These are phyloP conservation scores for Ophiocordyceps sinensis DNA, from an alignment of 2,329 filamentous ascomycete genomes.

Conservation along the genomic window DNA sequence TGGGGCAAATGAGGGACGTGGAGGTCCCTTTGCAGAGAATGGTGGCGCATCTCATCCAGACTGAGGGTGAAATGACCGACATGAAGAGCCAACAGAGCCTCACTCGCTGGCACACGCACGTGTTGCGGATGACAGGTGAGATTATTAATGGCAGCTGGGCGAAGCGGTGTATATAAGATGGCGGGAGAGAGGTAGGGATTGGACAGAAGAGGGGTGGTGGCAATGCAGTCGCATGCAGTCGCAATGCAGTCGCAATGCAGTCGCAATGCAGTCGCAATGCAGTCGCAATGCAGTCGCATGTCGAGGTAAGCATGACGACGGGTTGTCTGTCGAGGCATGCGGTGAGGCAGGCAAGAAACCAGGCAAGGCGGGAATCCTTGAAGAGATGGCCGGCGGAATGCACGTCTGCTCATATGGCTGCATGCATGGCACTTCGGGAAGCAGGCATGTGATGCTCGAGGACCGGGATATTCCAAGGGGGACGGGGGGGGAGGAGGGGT, in stretches of 20 bases:
- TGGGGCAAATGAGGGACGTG: not conserved
- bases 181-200: slow-evolving; percentile 1
- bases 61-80: not conserved
- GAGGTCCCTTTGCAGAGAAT: not conserved
- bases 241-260: too few species aligned
- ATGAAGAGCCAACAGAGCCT: not conserved
- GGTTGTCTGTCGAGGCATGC: not conserved
- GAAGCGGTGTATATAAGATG: not conserved
- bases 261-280: too few species aligned
- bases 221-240: too few species aligned
- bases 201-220: not conserved
- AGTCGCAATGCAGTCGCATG: not conserved
- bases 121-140: not conserved
- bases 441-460: slow-evolving; percentile 8
- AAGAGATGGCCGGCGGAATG: slow-evolving; percentile 1
- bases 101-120: too few species aligned
- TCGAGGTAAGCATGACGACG: not conserved
- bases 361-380: not conserved
- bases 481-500: not conserved
- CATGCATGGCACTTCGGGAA: slow-evolving; percentile 5
- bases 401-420: slow-evolving; percentile 1
- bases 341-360: not conserved
- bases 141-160: not conserved
- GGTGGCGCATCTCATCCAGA: not conserved
- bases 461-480: slow-evolving; percentile 3